Conservation (phyloP, 257 asterid genomes). For the Primulina tabacum region DNA sequence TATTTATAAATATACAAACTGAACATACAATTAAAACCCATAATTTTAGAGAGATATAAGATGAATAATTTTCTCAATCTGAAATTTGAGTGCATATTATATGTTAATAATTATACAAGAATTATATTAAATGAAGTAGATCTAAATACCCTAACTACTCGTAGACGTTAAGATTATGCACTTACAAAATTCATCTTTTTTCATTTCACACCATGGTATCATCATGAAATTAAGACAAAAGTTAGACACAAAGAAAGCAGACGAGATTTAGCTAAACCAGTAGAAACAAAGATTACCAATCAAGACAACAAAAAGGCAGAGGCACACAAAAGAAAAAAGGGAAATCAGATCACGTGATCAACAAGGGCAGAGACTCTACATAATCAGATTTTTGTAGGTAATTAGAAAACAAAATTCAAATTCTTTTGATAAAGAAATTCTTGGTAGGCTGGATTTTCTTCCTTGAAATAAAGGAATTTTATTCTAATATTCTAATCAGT, state of each 20-base stretch:
- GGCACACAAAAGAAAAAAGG: not conserved
- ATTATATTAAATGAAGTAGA: not conserved
- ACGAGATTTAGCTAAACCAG: not conserved
- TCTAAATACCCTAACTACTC: not conserved
- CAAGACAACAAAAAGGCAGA: not conserved
- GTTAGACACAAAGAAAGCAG: not conserved
- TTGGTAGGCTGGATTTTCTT: too few species aligned
- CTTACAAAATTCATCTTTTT: too few species aligned
- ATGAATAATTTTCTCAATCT: not conserved
- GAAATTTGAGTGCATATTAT: not conserved
- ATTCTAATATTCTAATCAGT: too few species aligned
- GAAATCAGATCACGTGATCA: too few species aligned
- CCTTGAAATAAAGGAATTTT: too few species aligned
- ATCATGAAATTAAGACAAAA: not conserved
- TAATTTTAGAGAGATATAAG: not conserved
- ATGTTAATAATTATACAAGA: not conserved
- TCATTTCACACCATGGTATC: not conserved
- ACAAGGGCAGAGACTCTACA: too few species aligned
- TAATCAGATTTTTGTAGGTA: too few species aligned
- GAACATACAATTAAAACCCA: conserved; percentile 5
- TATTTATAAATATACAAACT: conserved; percentile 1
- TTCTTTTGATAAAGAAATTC: too few species aligned
- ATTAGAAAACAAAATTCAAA: too few species aligned
- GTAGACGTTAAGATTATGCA: not conserved
- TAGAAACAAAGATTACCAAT: not conserved